These are phyloP conservation scores for Leishmania major DNA, from an alignment of 208 protist genomes.

Conservation along the genomic window DNA sequence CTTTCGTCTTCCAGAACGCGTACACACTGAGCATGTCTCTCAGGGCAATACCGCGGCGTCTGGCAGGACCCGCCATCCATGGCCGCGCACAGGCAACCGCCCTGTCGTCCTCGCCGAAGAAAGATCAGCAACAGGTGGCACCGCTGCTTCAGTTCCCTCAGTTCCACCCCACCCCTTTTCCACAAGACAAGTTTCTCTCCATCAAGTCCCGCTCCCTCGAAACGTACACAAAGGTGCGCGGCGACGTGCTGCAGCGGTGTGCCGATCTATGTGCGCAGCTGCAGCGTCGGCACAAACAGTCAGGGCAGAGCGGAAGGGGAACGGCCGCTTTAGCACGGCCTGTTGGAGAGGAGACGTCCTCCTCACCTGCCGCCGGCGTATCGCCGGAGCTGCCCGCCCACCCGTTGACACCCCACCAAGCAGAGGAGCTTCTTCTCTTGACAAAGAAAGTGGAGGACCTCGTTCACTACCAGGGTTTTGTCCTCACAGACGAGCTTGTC, in stretches of 20 bases:
- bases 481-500: conserved; percentile 66
- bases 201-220: conserved; percentile 68
- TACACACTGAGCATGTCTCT: conserved; percentile 9
- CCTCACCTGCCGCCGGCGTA: background rate
- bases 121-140: background rate
- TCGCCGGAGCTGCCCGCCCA: background rate
- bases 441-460: conserved; percentile 52
- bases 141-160: conserved; percentile 36
- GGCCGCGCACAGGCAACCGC: background rate
- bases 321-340: background rate
- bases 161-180: conserved; percentile 62
- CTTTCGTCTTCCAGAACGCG: background rate
- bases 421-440: conserved; percentile 53
- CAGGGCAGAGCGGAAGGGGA: conserved; percentile 2
- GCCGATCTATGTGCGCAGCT: conserved; percentile 33
- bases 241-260: conserved; percentile 47
- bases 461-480: conserved; percentile 59
- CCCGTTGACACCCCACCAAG: conserved; percentile 41
- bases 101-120: background rate
- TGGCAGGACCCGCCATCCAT: conserved; percentile 3
- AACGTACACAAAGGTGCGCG: conserved; percentile 46
- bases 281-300: conserved; percentile 8
- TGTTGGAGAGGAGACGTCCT: background rate
- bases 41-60: conserved; percentile 3
- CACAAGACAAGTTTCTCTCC: conserved; percentile 78